Percentiles rank a stretch among this genome's conserved stretches.
Conservation (phyloP, 1,139 yeast species). For the Geotrichum carabidarum region DNA sequence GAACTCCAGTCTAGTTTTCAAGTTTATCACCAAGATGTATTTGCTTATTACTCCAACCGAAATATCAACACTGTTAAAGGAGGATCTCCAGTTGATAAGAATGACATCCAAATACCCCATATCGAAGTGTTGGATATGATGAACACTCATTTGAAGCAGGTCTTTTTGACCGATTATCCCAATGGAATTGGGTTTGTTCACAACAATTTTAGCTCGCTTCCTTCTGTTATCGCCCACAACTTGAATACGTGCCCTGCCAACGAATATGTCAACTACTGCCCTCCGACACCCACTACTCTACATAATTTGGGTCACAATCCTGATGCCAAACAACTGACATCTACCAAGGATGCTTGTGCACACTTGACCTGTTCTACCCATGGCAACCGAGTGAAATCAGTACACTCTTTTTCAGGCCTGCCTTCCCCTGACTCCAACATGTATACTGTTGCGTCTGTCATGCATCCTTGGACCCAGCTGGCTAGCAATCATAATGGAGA, state of each 20-base stretch:
- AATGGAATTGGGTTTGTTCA: constrained; percentile 4
- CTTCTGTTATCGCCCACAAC: not conserved
- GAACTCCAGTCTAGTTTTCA: constrained; percentile 25
- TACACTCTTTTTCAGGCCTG: not conserved
- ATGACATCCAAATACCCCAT: constrained; percentile 9
- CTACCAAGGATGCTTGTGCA: constrained; percentile 5
- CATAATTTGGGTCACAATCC: constrained; percentile 13
- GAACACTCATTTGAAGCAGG: constrained; percentile 13
- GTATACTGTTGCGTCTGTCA: constrained; percentile 4
- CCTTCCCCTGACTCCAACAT: not conserved
- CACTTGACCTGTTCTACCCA: constrained; percentile 2
- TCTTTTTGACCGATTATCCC: constrained; percentile 14
- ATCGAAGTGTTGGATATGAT: constrained; percentile 6
- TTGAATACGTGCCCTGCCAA: not conserved
- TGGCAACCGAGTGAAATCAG: not conserved
- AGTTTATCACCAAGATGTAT: constrained; percentile 30
- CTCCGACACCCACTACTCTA: constrained; percentile 11
- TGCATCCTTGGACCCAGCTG: constrained; percentile 13
- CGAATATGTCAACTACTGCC: constrained; percentile 1
- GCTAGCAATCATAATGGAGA: not conserved
- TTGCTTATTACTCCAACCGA: constrained; percentile 27
- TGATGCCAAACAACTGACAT: constrained; percentile 5
- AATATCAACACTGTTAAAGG: constrained; percentile 16
- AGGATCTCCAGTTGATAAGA: constrained; percentile 3
- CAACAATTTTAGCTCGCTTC: not conserved